Evolutionary conservation across 78 protist genomes (phyloP), one percentile per base, ranked within the genome.

Genomic region (Cavenderia fasciculata): DNA sequence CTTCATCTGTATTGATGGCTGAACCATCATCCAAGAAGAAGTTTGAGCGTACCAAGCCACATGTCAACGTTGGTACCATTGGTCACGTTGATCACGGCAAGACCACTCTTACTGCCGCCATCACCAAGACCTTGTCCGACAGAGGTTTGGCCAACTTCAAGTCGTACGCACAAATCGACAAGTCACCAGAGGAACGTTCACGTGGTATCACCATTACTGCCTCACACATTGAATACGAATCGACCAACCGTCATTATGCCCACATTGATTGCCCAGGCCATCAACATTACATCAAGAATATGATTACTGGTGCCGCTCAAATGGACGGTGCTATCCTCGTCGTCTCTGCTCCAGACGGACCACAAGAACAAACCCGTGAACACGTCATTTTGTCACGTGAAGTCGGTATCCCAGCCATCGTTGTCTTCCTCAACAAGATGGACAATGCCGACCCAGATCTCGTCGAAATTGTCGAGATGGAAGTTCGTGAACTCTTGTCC

Each of bases 21-120:
- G 87, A 61, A 38, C 79, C 65, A 36, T 38, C 14, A 27, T n/a
- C n/a, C n/a, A 75, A 75, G 33, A 82, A 82, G 90, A 82, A 82
- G 54, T 82, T 82, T 43, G 90, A 82, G 54, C 76, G 90, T 68
- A 47, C 29, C 36, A 97, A 98, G 95, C 98, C 98, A 23, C 99
- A 98, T 74, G 43, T 94, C 71, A 98, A 97, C 92, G 95, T 97
- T n/a, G 99, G 99, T 57, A 98, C 99, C 43, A 98, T 98, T 65
- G 99, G 99, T 12, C 99, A 98, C 93, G 99, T 98, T 74, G 99
- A 98, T 61, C 99, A 98, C 96, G 98, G 99, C 46, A 97, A 97
- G 96, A 96, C 98, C 11, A 92, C 98, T 2, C 93, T 98, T 25
- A 95, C 99, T 1, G 98, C 99, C 0, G 99, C 98, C 40, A 97